A percentile compares a stretch with the other conserved stretches of the same genome.
These are phyloP conservation scores for Myriosclerotinia scirpicola DNA, from an alignment of 2,329 filamentous ascomycete species.

Conservation along the genomic window DNA sequence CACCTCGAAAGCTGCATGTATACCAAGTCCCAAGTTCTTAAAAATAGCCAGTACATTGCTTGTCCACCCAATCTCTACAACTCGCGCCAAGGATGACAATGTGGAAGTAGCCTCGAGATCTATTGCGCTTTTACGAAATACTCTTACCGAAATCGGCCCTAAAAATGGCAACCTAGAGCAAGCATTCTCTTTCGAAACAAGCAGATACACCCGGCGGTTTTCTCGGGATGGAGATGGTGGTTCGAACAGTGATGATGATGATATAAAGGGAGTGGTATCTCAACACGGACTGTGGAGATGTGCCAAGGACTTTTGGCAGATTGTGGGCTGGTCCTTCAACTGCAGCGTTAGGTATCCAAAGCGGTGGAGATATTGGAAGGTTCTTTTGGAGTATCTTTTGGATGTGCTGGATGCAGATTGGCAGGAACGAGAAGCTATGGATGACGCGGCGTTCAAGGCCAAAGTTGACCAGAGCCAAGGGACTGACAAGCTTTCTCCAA, in stretches of 20 bases:
- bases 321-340: conserved; percentile 90
- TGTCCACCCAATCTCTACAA: conserved; percentile 80
- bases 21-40: conserved; percentile 72
- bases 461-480: conserved; percentile 38
- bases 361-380: conserved; percentile 79
- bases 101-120: conserved; percentile 63
- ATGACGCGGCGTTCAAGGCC: conserved; percentile 36
- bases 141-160: conserved; percentile 66
- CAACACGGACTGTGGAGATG: conserved; percentile 68
- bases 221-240: conserved; percentile 45
- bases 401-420: conserved; percentile 75
- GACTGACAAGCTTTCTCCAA: conserved; percentile 17
- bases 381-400: conserved; percentile 78
- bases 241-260: conserved; percentile 45
- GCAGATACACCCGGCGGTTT: conserved; percentile 35
- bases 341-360: conserved; percentile 72
- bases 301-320: conserved; percentile 86
- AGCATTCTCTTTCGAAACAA: conserved; percentile 66
- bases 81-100: conserved; percentile 64
- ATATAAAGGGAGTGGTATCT: conserved; percentile 59
- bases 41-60: conserved; percentile 77
- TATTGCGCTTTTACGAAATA: conserved; percentile 66
- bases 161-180: conserved; percentile 66
- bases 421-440: conserved; percentile 54
- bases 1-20: conserved; percentile 50